phyloP scores from a whole-genome alignment of 2,329 filamentous ascomycete genomes.

The Emmonsia crescens region DNA sequence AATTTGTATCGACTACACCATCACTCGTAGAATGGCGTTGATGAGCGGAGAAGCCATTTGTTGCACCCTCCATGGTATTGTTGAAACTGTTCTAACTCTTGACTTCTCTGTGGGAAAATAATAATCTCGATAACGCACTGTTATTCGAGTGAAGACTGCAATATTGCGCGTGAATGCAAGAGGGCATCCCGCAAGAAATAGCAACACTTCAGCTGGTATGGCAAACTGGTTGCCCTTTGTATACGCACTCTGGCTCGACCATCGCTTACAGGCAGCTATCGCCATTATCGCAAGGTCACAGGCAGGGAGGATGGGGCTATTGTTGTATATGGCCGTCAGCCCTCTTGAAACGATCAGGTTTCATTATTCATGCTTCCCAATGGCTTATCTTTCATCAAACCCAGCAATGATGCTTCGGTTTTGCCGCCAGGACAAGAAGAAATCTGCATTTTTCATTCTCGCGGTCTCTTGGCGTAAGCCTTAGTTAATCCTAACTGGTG shows the following conservation, averaged over 20 bases:
- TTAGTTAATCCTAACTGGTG: no score
- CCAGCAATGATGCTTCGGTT: neutral
- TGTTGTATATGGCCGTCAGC: neutral
- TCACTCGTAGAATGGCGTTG: neutral
- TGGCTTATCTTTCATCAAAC: neutral
- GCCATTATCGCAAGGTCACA: neutral
- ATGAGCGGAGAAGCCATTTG: neutral
- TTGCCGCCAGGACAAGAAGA: no score
- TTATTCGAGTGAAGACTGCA: neutral
- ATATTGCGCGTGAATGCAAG: neutral
- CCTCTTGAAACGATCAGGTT: neutral
- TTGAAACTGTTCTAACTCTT: neutral
- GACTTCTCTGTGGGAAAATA: neutral
- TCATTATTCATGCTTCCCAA: neutral
- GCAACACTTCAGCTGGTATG: neutral
- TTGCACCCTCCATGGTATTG: neutral
- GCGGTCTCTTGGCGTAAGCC: neutral
- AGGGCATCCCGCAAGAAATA: neutral
- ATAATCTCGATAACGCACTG: neutral
- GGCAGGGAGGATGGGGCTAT: neutral
- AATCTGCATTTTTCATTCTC: no score
- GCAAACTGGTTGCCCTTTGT: neutral
- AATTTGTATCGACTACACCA: conserved; percentile 30
- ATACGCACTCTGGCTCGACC: neutral
- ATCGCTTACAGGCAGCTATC: neutral